A percentile compares a stretch with the other conserved stretches of the same genome.
phyloP scores from a whole-genome alignment of 192 early-diverging fungal genomes.

The Coemansia aciculifera region DNA sequence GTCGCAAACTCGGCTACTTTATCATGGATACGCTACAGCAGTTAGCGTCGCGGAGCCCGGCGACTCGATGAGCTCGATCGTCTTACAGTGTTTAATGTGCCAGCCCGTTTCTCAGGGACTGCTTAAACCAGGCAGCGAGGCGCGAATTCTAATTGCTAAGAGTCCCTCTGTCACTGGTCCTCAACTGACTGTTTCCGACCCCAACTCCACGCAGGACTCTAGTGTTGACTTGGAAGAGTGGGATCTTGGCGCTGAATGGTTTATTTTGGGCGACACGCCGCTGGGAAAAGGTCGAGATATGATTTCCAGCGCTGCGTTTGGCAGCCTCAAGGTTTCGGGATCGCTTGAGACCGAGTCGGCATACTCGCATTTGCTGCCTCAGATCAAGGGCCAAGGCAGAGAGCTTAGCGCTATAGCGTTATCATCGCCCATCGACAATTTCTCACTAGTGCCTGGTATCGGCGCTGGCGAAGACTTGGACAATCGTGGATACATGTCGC shows the following conservation, averaged over 20 bases:
- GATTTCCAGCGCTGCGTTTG: conserved; percentile 24
- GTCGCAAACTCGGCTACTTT: conserved; percentile 10
- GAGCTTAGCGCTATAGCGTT: conserved; percentile 23
- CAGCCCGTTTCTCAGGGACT: conserved; percentile 46
- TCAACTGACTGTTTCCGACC: background rate
- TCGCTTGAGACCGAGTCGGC: background rate
- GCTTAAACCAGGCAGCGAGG: conserved; percentile 2
- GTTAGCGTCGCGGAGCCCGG: background rate
- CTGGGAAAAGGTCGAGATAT: conserved; percentile 18
- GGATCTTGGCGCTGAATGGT: conserved; percentile 52
- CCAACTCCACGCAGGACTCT: conserved; percentile 1
- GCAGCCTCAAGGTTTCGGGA: background rate
- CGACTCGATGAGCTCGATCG: background rate
- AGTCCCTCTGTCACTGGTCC: background rate
- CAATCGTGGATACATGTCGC: conserved; percentile 45
- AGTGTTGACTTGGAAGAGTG: conserved; percentile 16
- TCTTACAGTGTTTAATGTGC: conserved; percentile 47
- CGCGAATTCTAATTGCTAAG: conserved; percentile 40
- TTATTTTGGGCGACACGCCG: conserved; percentile 42
- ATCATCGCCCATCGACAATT: conserved; percentile 13
- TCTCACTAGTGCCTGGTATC: conserved; percentile 19
- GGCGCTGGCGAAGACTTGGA: conserved; percentile 28
- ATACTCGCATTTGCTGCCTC: background rate
- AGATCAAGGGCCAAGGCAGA: background rate
- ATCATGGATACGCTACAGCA: conserved; percentile 7